Evolutionary conservation across 2,329 filamentous ascomycete species (phyloP).

Genomic region (Stemphylium lycopersici): DNA sequence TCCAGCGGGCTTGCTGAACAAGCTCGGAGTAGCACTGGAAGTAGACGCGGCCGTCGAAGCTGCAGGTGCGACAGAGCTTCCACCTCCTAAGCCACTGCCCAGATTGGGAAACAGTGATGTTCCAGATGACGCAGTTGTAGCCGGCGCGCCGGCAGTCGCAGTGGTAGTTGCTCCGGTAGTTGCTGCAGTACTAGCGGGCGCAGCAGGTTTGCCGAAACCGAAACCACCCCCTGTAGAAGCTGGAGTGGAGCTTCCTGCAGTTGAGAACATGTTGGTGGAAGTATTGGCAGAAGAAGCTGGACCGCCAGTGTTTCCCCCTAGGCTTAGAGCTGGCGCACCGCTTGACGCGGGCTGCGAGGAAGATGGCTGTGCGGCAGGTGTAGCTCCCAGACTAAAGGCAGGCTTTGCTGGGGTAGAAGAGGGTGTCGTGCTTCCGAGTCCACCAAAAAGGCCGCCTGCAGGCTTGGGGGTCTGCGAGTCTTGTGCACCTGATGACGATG

Average conservation of each 20-base stretch:
- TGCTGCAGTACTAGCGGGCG: slow-evolving; percentile 26
- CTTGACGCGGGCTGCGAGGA: slow-evolving; percentile 29
- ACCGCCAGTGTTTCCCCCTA: slow-evolving; percentile 32
- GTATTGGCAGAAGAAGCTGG: slow-evolving; percentile 33
- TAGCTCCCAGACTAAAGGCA: slow-evolving; percentile 35
- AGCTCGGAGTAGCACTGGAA: slow-evolving; percentile 17
- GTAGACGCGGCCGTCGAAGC: slow-evolving; percentile 20
- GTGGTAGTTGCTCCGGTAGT: slow-evolving; percentile 26
- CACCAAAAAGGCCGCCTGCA: slow-evolving; percentile 31
- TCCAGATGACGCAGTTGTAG: slow-evolving; percentile 24
- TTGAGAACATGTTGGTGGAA: slow-evolving; percentile 27
- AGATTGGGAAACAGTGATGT: slow-evolving; percentile 29
- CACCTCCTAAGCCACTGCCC: slow-evolving; percentile 24
- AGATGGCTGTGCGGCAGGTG: slow-evolving; percentile 31
- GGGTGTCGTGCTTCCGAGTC: slow-evolving; percentile 36
- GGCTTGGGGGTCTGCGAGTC: slow-evolving; percentile 42
- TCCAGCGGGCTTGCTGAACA: slow-evolving; percentile 33
- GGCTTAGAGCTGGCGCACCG: slow-evolving; percentile 18
- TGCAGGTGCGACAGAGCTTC: slow-evolving; percentile 27
- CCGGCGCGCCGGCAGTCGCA: slow-evolving; percentile 20
- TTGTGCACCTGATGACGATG: slow-evolving; percentile 40
- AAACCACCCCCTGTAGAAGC: slow-evolving; percentile 23
- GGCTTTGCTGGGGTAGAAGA: slow-evolving; percentile 41
- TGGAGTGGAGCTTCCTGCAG: slow-evolving; percentile 18
- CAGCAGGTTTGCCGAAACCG: slow-evolving; percentile 21